phyloP scores from a whole-genome alignment of 345 rosid genomes.

The Ceriops zippeliana region DNA sequence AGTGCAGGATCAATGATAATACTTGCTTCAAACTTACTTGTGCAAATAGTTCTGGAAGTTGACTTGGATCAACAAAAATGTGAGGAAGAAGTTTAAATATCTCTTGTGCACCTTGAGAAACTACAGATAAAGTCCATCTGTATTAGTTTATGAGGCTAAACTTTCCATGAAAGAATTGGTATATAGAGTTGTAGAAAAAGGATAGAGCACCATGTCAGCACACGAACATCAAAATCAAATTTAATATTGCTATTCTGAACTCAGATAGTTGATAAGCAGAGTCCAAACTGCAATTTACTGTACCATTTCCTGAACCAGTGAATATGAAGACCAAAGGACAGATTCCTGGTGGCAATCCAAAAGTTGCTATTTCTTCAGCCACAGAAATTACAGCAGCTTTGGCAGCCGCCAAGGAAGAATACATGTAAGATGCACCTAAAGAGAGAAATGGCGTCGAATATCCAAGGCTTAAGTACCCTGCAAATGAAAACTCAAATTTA shows the following conservation, averaged over 20 bases:
- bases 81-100: constrained; percentile 96
- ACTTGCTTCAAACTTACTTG: constrained; percentile 34
- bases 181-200: neutral
- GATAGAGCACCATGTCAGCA: neutral
- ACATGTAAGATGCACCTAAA: constrained; percentile 75
- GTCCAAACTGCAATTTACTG: neutral
- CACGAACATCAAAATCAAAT: neutral
- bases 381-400: constrained; percentile 78
- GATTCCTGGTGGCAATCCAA: constrained; percentile 72
- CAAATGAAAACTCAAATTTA: constrained; percentile 3
- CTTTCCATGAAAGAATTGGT: neutral
- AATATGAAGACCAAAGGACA: constrained; percentile 79
- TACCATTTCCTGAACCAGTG: constrained; percentile 82
- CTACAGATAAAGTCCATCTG: constrained; percentile 25
- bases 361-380: constrained; percentile 78
- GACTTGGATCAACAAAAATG: constrained; percentile 66
- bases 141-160: neutral
- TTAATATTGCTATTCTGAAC: neutral
- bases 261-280: neutral
- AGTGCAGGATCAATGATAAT: too few species aligned
- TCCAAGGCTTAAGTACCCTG: constrained; percentile 79
- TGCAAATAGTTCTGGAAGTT: constrained; percentile 66
- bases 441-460: constrained; percentile 80
- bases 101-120: constrained; percentile 85
- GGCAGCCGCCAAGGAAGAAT: constrained; percentile 80